Percentiles rank a stretch among this genome's conserved stretches.
phyloP scores from a whole-genome alignment of 495 filamentous ascomycete species.

The Pyronema omphalodes region DNA sequence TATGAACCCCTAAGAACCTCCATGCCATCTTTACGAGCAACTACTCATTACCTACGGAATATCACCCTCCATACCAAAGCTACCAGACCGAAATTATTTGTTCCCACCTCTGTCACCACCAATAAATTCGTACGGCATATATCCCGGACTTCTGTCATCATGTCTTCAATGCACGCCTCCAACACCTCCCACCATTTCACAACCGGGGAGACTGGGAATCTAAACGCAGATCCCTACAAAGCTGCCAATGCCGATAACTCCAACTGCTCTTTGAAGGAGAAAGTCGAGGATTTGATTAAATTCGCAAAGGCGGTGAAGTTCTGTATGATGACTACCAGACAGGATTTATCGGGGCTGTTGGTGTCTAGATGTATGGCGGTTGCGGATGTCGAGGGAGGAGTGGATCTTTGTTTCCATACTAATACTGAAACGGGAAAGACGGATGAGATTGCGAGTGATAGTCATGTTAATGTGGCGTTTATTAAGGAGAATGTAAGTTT shows the following conservation, averaged over 20 bases:
- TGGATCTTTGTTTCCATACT: constrained; percentile 84
- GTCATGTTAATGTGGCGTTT: constrained; percentile 74
- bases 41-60: too few relatives aligned
- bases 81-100: too few relatives aligned
- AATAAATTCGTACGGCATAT: too few relatives aligned
- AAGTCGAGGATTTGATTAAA: constrained; percentile 52
- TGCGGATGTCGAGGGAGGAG: constrained; percentile 57
- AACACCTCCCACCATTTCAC: constrained; percentile 2
- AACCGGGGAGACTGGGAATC: constrained; percentile 11
- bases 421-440: constrained; percentile 90
- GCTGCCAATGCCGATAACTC: constrained; percentile 44
- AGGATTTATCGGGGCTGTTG: constrained; percentile 38
- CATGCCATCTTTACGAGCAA: too few relatives aligned
- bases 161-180: neutral
- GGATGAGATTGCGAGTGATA: constrained; percentile 55
- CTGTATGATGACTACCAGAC: constrained; percentile 45
- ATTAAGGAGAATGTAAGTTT: constrained; percentile 31
- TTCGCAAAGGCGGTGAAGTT: constrained; percentile 61
- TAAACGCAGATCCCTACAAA: constrained; percentile 66
- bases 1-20: too few relatives aligned
- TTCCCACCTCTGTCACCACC: too few relatives aligned
- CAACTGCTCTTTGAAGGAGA: constrained; percentile 45
- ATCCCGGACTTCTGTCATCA: too few relatives aligned
- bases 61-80: too few relatives aligned
- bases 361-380: constrained; percentile 79